These are phyloP conservation scores for Fusarium avenaceum DNA, from an alignment of 2,329 filamentous ascomycete species.

Conservation along the genomic window DNA sequence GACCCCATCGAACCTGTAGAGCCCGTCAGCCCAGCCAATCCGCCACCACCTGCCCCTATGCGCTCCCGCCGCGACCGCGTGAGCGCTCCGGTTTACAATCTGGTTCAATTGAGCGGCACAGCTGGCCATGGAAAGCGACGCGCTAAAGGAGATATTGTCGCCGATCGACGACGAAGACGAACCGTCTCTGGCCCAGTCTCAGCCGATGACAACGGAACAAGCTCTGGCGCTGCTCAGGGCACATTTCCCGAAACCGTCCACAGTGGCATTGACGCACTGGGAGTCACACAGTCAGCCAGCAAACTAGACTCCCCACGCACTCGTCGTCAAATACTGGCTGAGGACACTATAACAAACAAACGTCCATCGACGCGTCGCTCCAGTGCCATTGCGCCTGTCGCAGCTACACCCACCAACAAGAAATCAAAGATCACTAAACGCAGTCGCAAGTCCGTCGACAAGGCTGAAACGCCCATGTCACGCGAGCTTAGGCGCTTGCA, in stretches of 20 bases:
- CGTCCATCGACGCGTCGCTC: constrained; percentile 61
- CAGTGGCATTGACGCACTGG: constrained; percentile 62
- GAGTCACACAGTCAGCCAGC: constrained; percentile 60
- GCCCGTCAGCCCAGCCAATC: constrained; percentile 18
- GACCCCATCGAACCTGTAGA: constrained; percentile 31
- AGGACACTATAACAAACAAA: constrained; percentile 49
- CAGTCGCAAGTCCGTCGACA: constrained; percentile 66
- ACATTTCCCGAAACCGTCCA: constrained; percentile 43
- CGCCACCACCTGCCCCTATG: constrained; percentile 48
- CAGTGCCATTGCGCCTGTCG: constrained; percentile 55
- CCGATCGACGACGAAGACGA: constrained; percentile 61
- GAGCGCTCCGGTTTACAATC: constrained; percentile 75
- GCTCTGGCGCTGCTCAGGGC: constrained; percentile 26
- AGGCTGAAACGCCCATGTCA: constrained; percentile 61
- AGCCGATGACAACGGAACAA: constrained; percentile 10
- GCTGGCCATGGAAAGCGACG: constrained; percentile 70
- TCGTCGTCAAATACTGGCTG: constrained; percentile 51
- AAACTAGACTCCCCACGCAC: constrained; percentile 54
- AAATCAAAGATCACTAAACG: constrained; percentile 72
- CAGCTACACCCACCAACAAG: constrained; percentile 61
- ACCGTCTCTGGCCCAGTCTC: constrained; percentile 60
- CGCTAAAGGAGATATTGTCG: constrained; percentile 64
- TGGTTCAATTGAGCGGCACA: constrained; percentile 73
- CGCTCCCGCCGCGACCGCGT: constrained; percentile 66
- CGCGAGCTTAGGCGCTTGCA: constrained; percentile 72